These are phyloP conservation scores for Thalassiosira tumida DNA, from an alignment of 352 stramenopile species.

Conservation along the genomic window DNA sequence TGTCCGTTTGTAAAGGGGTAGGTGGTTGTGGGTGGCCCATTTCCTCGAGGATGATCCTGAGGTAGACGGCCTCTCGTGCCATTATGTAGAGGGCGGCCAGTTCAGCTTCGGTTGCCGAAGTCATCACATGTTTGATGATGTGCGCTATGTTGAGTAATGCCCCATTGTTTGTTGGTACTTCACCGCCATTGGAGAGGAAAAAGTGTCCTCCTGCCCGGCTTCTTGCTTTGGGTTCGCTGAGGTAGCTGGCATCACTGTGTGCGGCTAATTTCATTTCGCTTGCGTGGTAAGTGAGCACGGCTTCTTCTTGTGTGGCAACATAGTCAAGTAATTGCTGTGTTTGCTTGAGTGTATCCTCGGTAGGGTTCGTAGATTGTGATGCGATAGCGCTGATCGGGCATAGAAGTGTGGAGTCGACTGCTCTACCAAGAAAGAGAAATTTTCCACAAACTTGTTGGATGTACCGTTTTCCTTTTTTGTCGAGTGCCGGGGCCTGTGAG, in stretches of 20 bases:
- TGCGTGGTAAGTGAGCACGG: background rate
- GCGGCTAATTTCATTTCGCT: constrained; percentile 2
- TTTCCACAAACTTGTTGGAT: constrained; percentile 8
- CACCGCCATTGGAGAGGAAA: background rate
- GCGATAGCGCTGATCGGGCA: constrained; percentile 5
- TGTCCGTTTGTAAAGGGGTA: background rate
- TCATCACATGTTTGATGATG: constrained; percentile 11
- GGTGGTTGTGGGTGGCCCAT: constrained; percentile 7
- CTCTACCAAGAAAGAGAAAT: background rate
- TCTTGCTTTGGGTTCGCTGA: background rate
- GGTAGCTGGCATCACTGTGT: constrained; percentile 24
- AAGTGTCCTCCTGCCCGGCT: background rate
- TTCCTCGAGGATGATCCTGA: background rate
- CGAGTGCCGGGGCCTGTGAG: background rate
- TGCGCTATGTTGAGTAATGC: constrained; percentile 6
- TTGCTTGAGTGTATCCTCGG: constrained; percentile 6
- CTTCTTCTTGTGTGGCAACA: constrained; percentile 7
- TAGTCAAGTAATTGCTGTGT: constrained; percentile 5
- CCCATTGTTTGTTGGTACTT: background rate
- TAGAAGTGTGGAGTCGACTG: background rate
- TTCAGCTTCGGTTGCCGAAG: constrained; percentile 11
- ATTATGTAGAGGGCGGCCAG: constrained; percentile 9
- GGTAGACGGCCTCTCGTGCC: background rate
- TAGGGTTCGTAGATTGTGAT: constrained; percentile 1
- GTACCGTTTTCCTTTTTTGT: background rate